Conservation (phyloP, 345 rosid genomes). For the Pistacia integerrima region DNA sequence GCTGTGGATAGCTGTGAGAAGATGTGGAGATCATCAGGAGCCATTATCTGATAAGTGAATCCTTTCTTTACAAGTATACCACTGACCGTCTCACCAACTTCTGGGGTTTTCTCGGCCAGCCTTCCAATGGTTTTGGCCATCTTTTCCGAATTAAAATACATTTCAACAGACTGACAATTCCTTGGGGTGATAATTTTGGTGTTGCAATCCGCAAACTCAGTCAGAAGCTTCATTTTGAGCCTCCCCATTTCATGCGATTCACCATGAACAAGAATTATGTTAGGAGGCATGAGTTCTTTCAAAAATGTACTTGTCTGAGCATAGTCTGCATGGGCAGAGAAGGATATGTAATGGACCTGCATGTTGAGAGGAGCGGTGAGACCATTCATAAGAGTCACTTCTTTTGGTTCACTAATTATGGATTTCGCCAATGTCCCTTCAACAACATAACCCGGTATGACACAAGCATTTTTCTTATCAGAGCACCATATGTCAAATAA, state of each 20-base stretch:
- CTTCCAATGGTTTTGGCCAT: constrained; percentile 93
- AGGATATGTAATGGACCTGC: constrained; percentile 92
- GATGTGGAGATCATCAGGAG: constrained; percentile 91
- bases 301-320: constrained; percentile 94
- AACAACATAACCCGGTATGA: constrained; percentile 83
- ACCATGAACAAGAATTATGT: constrained; percentile 91
- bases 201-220: constrained; percentile 79
- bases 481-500: constrained; percentile 93
- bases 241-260: constrained; percentile 94
- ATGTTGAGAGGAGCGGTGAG: constrained; percentile 82
- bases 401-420: constrained; percentile 87
- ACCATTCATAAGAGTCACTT: constrained; percentile 94
- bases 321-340: constrained; percentile 95
- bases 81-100: constrained; percentile 72
- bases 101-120: constrained; percentile 83
- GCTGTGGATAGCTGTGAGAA: constrained; percentile 95
- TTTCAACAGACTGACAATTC: constrained; percentile 88
- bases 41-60: constrained; percentile 95
- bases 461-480: constrained; percentile 85
- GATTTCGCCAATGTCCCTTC: constrained; percentile 87
- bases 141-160: constrained; percentile 84
- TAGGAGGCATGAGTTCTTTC: constrained; percentile 93
- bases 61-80: constrained; percentile 85
- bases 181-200: constrained; percentile 80
- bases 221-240: constrained; percentile 82